Conservation (phyloP, 73 alveolate species). For the Vitrella brassicaformis region DNA sequence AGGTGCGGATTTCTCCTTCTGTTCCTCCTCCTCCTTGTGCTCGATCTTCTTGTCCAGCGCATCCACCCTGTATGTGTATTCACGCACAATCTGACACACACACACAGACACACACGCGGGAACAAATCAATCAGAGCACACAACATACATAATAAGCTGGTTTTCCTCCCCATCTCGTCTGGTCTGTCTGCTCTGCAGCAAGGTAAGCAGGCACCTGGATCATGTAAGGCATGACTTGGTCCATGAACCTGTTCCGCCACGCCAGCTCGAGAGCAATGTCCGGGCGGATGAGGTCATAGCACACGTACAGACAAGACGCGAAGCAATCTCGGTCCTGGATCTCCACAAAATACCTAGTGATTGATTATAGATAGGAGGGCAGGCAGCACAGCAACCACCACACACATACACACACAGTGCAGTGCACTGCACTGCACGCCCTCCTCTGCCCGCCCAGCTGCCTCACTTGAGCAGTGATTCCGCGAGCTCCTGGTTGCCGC, state of each 20-base stretch:
- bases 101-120: background rate
- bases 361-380: no score
- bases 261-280: slow-evolving; percentile 93
- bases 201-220: slow-evolving; percentile 56
- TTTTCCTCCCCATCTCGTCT: no score
- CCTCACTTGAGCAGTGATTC: slow-evolving; percentile 71
- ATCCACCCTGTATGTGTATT: slow-evolving; percentile 28
- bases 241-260: slow-evolving; percentile 85
- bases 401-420: no score
- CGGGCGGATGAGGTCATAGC: slow-evolving; percentile 90
- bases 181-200: background rate
- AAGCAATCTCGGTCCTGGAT: slow-evolving; percentile 79
- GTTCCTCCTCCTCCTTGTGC: background rate
- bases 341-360: slow-evolving; percentile 68
- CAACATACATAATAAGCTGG: no score
- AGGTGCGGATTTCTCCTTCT: slow-evolving; percentile 5
- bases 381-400: no score
- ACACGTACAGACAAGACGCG: slow-evolving; percentile 85
- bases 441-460: no score
- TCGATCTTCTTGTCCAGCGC: slow-evolving; percentile 29
- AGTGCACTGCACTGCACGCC: no score
- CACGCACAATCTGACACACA: slow-evolving; percentile 18
- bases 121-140: background rate
- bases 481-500: slow-evolving; percentile 73
- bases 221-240: slow-evolving; percentile 88